Percentiles rank a stretch among this genome's conserved stretches.
phyloP scores from a whole-genome alignment of 75 land plant genomes.

The Cupressus sempervirens region DNA sequence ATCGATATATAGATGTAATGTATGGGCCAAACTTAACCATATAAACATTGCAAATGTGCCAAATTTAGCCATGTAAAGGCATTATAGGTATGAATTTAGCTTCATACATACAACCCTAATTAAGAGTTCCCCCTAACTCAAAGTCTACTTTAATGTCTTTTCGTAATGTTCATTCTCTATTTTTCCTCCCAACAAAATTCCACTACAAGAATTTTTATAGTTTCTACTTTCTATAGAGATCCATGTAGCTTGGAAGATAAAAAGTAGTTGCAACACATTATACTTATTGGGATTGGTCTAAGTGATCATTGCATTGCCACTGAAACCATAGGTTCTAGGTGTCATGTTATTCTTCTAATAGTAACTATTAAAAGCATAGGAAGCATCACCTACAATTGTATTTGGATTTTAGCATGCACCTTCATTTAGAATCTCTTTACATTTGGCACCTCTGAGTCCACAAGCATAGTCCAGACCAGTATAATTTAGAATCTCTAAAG shows the following conservation, averaged over 20 bases:
- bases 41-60: too few species aligned
- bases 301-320: constrained; percentile 33
- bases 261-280: not conserved
- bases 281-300: constrained; percentile 36
- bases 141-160: too few species aligned
- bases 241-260: not conserved
- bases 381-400: constrained; percentile 24
- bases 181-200: too few species aligned
- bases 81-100: too few species aligned
- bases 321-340: constrained; percentile 33
- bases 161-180: too few species aligned
- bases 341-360: not conserved
- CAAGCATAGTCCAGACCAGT: constrained; percentile 37
- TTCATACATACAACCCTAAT: too few species aligned
- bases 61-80: too few species aligned
- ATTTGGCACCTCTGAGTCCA: constrained; percentile 8
- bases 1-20: too few species aligned
- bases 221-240: not conserved
- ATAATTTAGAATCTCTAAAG: too few species aligned
- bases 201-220: not conserved
- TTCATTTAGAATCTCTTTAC: constrained; percentile 18
- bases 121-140: too few species aligned
- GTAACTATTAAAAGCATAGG: too few species aligned
- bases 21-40: too few species aligned
- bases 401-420: constrained; percentile 25